Percentiles rank a stretch among this genome's conserved stretches.
These are phyloP conservation scores for Canavalia ensiformis DNA, from an alignment of 306 rosid species.

Conservation along the genomic window DNA sequence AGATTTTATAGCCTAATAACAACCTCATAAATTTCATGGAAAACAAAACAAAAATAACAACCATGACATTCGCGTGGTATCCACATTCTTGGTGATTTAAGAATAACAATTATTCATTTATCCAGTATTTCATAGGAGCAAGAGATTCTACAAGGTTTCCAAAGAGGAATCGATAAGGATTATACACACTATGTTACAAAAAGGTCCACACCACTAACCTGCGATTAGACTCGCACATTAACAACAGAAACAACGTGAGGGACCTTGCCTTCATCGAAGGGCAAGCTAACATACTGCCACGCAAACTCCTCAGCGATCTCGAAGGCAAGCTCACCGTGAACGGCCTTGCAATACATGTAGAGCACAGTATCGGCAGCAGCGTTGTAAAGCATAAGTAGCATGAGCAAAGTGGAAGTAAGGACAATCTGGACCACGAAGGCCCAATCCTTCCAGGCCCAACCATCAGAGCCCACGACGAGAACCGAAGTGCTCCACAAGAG, in stretches of 20 bases:
- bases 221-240: slow-evolving; percentile 1
- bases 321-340: slow-evolving; percentile 56
- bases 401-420: slow-evolving; percentile 55
- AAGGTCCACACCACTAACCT: neutral
- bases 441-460: slow-evolving; percentile 58
- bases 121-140: neutral
- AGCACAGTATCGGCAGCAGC: slow-evolving; percentile 61
- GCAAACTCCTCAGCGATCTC: slow-evolving; percentile 70
- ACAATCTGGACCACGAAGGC: slow-evolving; percentile 65
- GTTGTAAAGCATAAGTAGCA: slow-evolving; percentile 59
- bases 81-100: neutral
- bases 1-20: neutral
- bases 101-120: neutral
- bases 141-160: too few species aligned
- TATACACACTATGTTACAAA: neutral
- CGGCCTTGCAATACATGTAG: slow-evolving; percentile 61
- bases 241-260: slow-evolving; percentile 80
- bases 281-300: slow-evolving; percentile 64
- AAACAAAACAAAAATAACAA: neutral
- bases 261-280: slow-evolving; percentile 73
- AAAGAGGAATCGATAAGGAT: too few species aligned
- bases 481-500: slow-evolving; percentile 48
- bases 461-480: slow-evolving; percentile 28
- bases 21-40: neutral
- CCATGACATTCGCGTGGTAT: neutral